phyloP scores from a whole-genome alignment of 2,329 filamentous ascomycete genomes.

The Arthrocladium fulminans region DNA sequence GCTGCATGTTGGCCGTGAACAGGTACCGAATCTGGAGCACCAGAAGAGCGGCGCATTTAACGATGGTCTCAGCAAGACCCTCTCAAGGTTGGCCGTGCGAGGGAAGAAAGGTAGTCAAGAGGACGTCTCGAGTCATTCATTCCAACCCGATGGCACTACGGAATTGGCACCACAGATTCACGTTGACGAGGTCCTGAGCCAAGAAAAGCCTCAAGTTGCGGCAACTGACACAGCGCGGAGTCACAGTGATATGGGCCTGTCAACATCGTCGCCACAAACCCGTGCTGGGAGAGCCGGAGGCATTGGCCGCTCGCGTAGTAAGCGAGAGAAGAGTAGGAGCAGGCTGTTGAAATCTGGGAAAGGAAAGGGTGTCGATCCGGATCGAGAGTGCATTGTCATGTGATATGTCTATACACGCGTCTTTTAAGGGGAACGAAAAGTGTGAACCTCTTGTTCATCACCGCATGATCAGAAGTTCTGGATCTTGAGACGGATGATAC shows the following conservation, averaged over 20 bases:
- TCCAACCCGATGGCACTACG: conserved; percentile 22
- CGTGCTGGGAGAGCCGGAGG: conserved; percentile 24
- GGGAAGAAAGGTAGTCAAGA: conserved; percentile 11
- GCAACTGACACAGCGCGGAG: neutral
- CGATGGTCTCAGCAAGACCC: conserved; percentile 6
- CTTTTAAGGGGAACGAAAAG: no score
- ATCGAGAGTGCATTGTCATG: conserved; percentile 38
- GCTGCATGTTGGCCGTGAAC: conserved; percentile 2
- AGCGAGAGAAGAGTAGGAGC: conserved; percentile 29
- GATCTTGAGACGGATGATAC: no score
- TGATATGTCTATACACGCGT: conserved; percentile 12
- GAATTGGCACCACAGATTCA: conserved; percentile 22
- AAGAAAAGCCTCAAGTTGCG: neutral
- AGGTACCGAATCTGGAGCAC: conserved; percentile 4
- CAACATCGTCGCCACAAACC: neutral
- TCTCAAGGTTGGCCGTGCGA: conserved; percentile 7
- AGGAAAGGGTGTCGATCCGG: conserved; percentile 26
- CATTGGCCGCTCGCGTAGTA: conserved; percentile 10
- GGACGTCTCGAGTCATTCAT: no score
- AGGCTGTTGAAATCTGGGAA: conserved; percentile 18
- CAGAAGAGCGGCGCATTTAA: conserved; percentile 5
- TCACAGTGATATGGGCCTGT: conserved; percentile 1
- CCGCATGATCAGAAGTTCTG: no score
- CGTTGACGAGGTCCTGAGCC: neutral
- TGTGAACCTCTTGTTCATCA: no score